Evolutionary conservation across 2,329 filamentous ascomycete genomes (phyloP).

Genomic region (Arthroderma sp.): DNA sequence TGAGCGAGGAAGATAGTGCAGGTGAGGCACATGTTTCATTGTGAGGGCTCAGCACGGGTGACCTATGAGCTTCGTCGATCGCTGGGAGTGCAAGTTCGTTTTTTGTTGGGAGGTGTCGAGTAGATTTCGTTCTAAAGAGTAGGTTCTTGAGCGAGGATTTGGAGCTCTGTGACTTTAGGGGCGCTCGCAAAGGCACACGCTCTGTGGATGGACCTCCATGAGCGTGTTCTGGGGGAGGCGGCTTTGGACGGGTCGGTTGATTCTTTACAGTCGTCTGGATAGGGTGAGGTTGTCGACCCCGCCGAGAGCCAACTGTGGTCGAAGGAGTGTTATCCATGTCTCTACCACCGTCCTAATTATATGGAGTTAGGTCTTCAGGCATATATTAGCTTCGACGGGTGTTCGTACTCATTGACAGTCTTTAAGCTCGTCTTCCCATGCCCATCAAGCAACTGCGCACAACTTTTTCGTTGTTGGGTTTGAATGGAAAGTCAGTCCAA

Average conservation of each 20-base stretch:
- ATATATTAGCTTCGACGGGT: too few relatives aligned
- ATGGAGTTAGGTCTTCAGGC: too few relatives aligned
- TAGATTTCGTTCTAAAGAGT: conserved; percentile 24
- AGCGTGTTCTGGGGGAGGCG: conserved; percentile 16
- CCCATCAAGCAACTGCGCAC: too few relatives aligned
- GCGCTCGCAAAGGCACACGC: conserved; percentile 21
- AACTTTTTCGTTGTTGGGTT: too few relatives aligned
- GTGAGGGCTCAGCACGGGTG: background rate
- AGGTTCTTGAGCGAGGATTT: conserved; percentile 25
- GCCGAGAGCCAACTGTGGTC: conserved; percentile 23
- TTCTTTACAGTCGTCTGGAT: conserved; percentile 22
- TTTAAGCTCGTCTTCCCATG: too few relatives aligned
- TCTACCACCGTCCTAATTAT: background rate
- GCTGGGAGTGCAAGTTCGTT: conserved; percentile 20
- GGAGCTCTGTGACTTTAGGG: conserved; percentile 23
- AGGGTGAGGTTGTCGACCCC: conserved; percentile 24
- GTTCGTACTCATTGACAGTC: too few relatives aligned
- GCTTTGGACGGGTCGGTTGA: conserved; percentile 8
- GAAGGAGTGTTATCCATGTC: conserved; percentile 7
- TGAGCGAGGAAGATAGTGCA: background rate
- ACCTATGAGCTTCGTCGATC: conserved; percentile 20
- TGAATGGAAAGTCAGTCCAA: too few relatives aligned
- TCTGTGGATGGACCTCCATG: conserved; percentile 16
- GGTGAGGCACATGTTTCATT: background rate
- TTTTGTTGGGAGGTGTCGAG: conserved; percentile 14